phyloP scores from a whole-genome alignment of 2,329 filamentous ascomycete species.

The Lachnellula arida region DNA sequence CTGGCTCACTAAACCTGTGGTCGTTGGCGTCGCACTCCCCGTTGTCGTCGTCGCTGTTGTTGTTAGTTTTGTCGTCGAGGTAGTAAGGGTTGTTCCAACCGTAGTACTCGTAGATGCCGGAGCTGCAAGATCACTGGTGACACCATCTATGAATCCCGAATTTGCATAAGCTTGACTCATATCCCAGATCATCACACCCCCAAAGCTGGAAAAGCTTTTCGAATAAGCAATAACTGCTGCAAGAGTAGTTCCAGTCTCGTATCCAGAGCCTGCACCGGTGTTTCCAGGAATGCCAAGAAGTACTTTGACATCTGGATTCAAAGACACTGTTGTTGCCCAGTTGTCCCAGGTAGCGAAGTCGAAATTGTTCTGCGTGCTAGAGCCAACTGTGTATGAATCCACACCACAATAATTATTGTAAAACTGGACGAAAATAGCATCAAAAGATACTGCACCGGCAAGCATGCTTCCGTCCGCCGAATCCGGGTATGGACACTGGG shows the following conservation, averaged over 20 bases:
- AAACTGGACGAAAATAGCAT: conserved; percentile 39
- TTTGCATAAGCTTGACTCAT: conserved; percentile 57
- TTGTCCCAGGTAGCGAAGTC: conserved; percentile 61
- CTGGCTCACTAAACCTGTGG: conserved; percentile 10
- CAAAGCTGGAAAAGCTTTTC: conserved; percentile 54
- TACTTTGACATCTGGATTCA: conserved; percentile 57
- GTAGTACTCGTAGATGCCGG: neutral
- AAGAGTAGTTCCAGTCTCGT: conserved; percentile 44
- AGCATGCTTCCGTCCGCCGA: conserved; percentile 53
- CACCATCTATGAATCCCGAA: conserved; percentile 44
- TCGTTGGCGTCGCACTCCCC: conserved; percentile 5
- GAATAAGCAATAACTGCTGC: conserved; percentile 47
- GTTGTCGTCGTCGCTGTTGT: conserved; percentile 22
- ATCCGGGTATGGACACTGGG: conserved; percentile 65
- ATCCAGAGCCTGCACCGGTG: conserved; percentile 50
- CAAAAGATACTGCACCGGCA: conserved; percentile 43
- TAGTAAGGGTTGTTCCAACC: conserved; percentile 13
- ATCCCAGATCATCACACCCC: conserved; percentile 68
- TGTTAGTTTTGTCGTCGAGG: conserved; percentile 16
- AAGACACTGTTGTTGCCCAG: conserved; percentile 55
- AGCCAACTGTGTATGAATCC: conserved; percentile 43
- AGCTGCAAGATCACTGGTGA: conserved; percentile 10
- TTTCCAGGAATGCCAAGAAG: conserved; percentile 55
- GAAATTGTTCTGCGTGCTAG: conserved; percentile 46
- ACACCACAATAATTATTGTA: conserved; percentile 55